Percentiles rank a stretch among this genome's conserved stretches.
These are phyloP conservation scores for Colletotrichum sp. DNA, from an alignment of 2,329 filamentous ascomycete species.

Conservation along the genomic window DNA sequence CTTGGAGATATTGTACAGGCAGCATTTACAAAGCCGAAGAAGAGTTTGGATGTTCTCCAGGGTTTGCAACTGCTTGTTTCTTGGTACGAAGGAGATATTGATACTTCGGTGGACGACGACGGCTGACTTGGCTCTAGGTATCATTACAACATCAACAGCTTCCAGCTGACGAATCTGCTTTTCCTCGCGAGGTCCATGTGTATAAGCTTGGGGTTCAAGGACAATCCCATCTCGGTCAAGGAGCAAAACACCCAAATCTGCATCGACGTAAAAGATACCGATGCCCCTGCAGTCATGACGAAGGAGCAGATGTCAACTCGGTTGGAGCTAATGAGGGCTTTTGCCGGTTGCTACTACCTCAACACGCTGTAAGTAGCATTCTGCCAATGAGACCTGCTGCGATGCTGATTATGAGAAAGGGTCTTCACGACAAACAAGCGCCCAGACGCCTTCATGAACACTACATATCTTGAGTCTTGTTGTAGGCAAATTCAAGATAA, in stretches of 20 bases:
- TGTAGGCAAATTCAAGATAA: constrained; percentile 45
- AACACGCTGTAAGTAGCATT: constrained; percentile 46
- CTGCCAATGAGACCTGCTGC: background rate
- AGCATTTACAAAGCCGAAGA: constrained; percentile 43
- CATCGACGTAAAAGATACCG: background rate
- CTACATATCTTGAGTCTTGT: constrained; percentile 47
- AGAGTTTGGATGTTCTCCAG: constrained; percentile 52
- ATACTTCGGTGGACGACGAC: background rate
- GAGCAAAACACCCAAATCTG: constrained; percentile 10
- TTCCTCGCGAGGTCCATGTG: constrained; percentile 54
- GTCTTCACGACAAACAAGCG: constrained; percentile 52
- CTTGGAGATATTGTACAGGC: constrained; percentile 47
- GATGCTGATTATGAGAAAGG: constrained; percentile 23
- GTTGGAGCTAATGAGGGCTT: constrained; percentile 52
- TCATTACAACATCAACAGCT: constrained; percentile 53
- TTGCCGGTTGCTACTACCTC: constrained; percentile 55
- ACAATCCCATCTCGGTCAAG: constrained; percentile 26
- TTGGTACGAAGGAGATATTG: constrained; percentile 39
- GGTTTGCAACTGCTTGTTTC: constrained; percentile 48
- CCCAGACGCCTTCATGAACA: constrained; percentile 53
- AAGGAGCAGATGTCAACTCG: constrained; percentile 28
- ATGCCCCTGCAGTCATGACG: background rate
- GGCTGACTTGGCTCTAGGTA: constrained; percentile 35
- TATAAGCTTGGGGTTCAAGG: constrained; percentile 42
- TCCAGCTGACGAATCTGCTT: constrained; percentile 54